phyloP scores from a whole-genome alignment of 257 asterid genomes.

The Penstemon davidsonii region DNA sequence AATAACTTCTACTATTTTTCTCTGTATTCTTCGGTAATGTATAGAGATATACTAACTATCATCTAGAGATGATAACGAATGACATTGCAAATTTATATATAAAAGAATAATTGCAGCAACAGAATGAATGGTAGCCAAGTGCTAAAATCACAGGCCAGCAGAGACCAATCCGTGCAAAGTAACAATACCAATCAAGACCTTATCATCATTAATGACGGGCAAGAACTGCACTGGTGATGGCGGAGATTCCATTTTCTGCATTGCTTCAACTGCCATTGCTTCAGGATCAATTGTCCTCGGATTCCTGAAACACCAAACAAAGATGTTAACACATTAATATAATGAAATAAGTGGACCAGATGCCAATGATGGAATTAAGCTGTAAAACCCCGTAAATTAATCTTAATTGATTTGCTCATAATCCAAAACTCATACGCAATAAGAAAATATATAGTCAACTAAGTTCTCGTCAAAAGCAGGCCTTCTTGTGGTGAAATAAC shows the following conservation, averaged over 20 bases:
- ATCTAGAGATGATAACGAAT: too few species aligned
- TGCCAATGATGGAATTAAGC: too few species aligned
- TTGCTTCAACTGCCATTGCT: conserved; percentile 92
- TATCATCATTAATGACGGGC: conserved; percentile 67
- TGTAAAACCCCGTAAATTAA: too few species aligned
- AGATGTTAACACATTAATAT: background rate
- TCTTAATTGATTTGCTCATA: too few species aligned
- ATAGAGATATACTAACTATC: too few species aligned
- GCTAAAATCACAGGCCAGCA: conserved; percentile 44
- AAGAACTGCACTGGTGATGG: conserved; percentile 96
- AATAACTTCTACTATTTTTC: too few species aligned
- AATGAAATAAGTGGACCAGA: too few species aligned
- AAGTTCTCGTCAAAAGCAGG: too few species aligned
- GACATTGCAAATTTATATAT: too few species aligned
- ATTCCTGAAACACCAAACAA: conserved; percentile 50
- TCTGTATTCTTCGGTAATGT: too few species aligned
- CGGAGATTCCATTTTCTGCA: conserved; percentile 94
- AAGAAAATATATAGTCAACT: background rate
- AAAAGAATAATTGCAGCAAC: conserved; percentile 30
- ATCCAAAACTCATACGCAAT: too few species aligned
- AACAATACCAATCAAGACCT: conserved; percentile 75
- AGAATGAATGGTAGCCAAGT: background rate
- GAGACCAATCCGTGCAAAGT: conserved; percentile 80
- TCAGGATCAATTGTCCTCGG: conserved; percentile 83
- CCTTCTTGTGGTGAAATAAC: too few species aligned